Base-by-base conservation (phyloP, 176 grass and related monocot species). In the Oryza coarctata region DNA sequence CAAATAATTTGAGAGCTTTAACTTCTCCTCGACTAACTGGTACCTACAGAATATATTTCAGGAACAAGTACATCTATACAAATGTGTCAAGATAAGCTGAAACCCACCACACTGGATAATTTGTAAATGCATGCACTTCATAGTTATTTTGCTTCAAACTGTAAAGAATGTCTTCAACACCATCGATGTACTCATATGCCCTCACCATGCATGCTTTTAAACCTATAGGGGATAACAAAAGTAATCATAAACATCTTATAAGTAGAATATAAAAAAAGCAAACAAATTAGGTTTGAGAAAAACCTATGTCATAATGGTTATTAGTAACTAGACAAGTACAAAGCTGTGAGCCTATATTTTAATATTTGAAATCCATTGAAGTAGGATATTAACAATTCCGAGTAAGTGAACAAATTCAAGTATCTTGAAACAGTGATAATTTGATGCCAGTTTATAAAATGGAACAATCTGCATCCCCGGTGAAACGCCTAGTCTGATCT, bases 111-210 rank as follows among this genome's bases (percentile, higher is more conserved):
- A 91, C 84, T 68, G 95, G 95, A 91, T 98, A 98, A 72, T 98
- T 98, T 49, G 95, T 98, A 81, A 98, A 98, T 71, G 95, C 95
- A 91, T 98, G 95, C 49, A 98, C 70, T 82, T 98, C 92, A 73
- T 98, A 98, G 71, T 94, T 89, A 78, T 93, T 93, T 79, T 86
- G 57, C 84, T 98, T 94, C 73, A 98, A 93, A 87, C 63, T 74
- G 60, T 69, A 73, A 65, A 98, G 86, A 86, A 98, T 81, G 23
- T 84, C 82, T 87, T 98, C 90, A 61, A 98, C 82, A 26, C 95
- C 95, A 84, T 98, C 95, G 38, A 94, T 31, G 61, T 93, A 98
- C 47, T 94, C 86, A 62, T 94, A 98, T 91, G 87, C 88, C 70
- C 64, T 89, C 67, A 98, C 71, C 90, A 98, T 98, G 82, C 95